These are phyloP conservation scores for Rhytidhysteron rufulum DNA, from an alignment of 2,329 filamentous ascomycete genomes.

Conservation along the genomic window DNA sequence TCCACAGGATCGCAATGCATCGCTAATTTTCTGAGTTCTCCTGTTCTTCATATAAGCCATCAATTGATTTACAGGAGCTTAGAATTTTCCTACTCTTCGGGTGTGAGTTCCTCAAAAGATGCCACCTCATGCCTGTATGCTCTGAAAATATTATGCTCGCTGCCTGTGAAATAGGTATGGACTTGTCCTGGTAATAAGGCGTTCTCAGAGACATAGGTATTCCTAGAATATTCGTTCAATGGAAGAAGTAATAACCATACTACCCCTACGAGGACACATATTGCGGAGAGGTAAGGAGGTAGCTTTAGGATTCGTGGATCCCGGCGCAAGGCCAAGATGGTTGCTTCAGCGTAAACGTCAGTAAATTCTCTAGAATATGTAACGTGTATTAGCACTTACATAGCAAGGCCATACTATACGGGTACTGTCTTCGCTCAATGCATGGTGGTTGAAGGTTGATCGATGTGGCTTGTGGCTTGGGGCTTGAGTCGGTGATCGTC, in stretches of 20 bases:
- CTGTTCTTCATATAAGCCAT: slow-evolving; percentile 39
- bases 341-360: slow-evolving; percentile 32
- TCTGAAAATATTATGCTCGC: slow-evolving; percentile 90
- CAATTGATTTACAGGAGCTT: too few species aligned
- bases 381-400: slow-evolving; percentile 23
- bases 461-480: neutral
- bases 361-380: neutral
- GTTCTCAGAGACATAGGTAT: slow-evolving; percentile 96
- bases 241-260: slow-evolving; percentile 88
- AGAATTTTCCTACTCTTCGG: slow-evolving; percentile 31
- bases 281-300: slow-evolving; percentile 80
- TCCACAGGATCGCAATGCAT: slow-evolving; percentile 72
- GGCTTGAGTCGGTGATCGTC: neutral
- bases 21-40: slow-evolving; percentile 65
- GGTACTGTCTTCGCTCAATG: slow-evolving; percentile 3
- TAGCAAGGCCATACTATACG: slow-evolving; percentile 31
- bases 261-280: slow-evolving; percentile 81
- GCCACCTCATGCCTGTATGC: slow-evolving; percentile 85
- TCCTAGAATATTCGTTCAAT: slow-evolving; percentile 82
- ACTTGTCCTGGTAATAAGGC: slow-evolving; percentile 93
- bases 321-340: slow-evolving; percentile 67
- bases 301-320: slow-evolving; percentile 79
- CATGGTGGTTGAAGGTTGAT: neutral
- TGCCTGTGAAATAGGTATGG: slow-evolving; percentile 95
- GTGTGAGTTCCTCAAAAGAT: slow-evolving; percentile 47